phyloP scores from a whole-genome alignment of 108 stramenopile species.

The Nannochloropsis salina region DNA sequence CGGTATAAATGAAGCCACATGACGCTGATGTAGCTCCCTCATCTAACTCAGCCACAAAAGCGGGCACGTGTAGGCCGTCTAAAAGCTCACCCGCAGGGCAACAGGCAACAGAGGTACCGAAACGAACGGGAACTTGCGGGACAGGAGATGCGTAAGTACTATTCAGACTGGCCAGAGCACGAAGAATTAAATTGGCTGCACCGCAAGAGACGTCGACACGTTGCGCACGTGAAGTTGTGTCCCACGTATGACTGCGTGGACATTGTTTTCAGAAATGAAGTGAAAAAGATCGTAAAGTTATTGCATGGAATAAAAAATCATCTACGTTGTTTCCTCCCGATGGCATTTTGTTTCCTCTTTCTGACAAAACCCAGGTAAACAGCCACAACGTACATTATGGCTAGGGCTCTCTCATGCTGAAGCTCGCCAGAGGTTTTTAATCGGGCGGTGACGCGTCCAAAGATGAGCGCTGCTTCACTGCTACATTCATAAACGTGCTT shows the following conservation, averaged over 20 bases:
- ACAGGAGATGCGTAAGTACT: neutral
- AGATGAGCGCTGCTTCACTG: neutral
- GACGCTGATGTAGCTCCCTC: neutral
- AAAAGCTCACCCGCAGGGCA: conserved; percentile 14
- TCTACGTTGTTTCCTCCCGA: too few species aligned
- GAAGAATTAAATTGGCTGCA: neutral
- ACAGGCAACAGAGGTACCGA: neutral
- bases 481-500: neutral
- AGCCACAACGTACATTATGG: neutral
- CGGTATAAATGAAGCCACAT: neutral
- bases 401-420: neutral
- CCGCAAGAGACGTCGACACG: conserved; percentile 7
- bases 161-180: neutral
- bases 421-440: conserved; percentile 10
- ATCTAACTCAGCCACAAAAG: neutral
- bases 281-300: neutral
- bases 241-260: neutral
- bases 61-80: neutral
- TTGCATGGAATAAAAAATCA: neutral
- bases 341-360: too few species aligned
- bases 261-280: neutral
- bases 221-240: neutral
- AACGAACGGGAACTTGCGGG: neutral
- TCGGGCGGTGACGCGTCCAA: neutral
- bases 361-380: too few species aligned